Evolutionary conservation across 441 rosid genomes (phyloP).

Genomic region (Adansonia grandidieri): DNA sequence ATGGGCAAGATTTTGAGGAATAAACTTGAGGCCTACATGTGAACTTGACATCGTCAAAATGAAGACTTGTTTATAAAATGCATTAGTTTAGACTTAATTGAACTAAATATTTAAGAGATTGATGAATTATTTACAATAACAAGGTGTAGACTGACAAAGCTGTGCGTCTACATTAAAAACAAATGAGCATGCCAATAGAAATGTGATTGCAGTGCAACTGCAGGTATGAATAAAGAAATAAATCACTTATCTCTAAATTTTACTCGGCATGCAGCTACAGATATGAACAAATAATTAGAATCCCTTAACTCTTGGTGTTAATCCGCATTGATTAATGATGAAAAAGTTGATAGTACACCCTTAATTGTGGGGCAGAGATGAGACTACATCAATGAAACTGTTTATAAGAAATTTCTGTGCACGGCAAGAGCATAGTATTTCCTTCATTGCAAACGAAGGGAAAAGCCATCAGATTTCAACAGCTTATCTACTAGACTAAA

Average conservation of each 20-base stretch:
- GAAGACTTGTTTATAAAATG: background rate
- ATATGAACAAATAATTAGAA: background rate
- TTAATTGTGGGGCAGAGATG: background rate
- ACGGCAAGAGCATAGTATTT: background rate
- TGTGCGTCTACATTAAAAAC: background rate
- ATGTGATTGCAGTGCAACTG: background rate
- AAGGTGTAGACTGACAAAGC: background rate
- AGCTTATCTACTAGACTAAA: background rate
- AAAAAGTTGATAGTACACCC: background rate
- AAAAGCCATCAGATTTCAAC: background rate
- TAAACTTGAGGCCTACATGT: background rate
- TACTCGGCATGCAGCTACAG: background rate
- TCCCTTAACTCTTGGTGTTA: background rate
- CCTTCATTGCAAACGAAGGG: background rate
- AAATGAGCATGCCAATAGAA: background rate
- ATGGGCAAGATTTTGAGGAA: constrained; percentile 20
- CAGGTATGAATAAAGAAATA: background rate
- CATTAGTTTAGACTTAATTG: too few species aligned
- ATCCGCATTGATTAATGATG: background rate
- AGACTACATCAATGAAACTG: constrained; percentile 2
- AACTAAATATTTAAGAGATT: background rate
- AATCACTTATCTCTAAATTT: constrained; percentile 2
- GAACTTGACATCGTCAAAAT: background rate
- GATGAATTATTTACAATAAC: background rate
- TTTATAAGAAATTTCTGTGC: background rate